These are phyloP conservation scores for Puya raimondii DNA, from an alignment of 176 grass and related monocot species.

Conservation along the genomic window DNA sequence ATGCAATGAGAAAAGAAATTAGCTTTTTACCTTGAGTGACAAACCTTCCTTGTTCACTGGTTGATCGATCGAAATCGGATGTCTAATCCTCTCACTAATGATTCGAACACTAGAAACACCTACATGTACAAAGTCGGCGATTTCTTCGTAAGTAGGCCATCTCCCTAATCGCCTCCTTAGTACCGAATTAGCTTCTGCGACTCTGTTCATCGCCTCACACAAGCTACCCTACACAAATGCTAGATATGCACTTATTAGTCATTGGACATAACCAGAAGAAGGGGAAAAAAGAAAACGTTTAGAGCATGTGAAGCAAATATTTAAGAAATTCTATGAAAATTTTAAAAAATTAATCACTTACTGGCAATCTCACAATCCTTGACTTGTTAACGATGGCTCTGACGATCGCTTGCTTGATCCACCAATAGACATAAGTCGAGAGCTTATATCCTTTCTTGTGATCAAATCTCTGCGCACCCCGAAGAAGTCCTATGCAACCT, in stretches of 20 bases:
- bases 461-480: conserved; percentile 32
- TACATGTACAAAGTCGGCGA: conserved; percentile 19
- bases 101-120: conserved; percentile 19
- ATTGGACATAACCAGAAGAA: background rate
- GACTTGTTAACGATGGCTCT: conserved; percentile 34
- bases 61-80: conserved; percentile 20
- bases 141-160: conserved; percentile 28
- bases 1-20: background rate
- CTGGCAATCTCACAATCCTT: conserved; percentile 33
- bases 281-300: background rate
- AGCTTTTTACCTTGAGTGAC: conserved; percentile 8
- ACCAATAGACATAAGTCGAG: conserved; percentile 40
- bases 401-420: conserved; percentile 38
- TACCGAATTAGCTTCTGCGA: conserved; percentile 18
- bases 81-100: conserved; percentile 17
- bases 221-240: conserved; percentile 32
- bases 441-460: conserved; percentile 33
- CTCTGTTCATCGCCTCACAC: conserved; percentile 28
- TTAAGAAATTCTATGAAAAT: background rate
- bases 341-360: conserved; percentile 1
- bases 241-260: conserved; percentile 19
- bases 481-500: conserved; percentile 37
- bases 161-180: conserved; percentile 17
- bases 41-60: conserved; percentile 14
- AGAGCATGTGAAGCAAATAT: background rate